phyloP scores from a whole-genome alignment of 2,329 filamentous ascomycete genomes.

The Xylaria multiplex region DNA sequence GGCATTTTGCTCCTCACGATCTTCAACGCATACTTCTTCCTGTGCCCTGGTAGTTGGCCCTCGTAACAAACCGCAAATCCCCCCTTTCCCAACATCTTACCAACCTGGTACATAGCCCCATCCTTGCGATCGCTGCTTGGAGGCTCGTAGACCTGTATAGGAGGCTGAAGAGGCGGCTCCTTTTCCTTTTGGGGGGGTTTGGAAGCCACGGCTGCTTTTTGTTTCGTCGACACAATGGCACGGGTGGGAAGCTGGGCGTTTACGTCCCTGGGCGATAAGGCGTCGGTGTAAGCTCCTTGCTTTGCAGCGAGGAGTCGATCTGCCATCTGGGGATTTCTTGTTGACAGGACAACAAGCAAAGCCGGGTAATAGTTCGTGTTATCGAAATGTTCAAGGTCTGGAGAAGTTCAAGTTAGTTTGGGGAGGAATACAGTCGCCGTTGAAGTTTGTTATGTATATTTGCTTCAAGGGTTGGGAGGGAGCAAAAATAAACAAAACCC shows the following conservation, averaged over 20 bases:
- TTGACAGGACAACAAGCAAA: conserved; percentile 27
- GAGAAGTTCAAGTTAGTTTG: not conserved
- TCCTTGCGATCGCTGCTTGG: conserved; percentile 74
- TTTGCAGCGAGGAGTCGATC: conserved; percentile 59
- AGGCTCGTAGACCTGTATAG: conserved; percentile 67
- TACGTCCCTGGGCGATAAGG: conserved; percentile 71
- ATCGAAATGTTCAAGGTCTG: conserved; percentile 26
- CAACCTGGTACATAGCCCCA: conserved; percentile 78
- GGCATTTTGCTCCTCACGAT: conserved; percentile 87
- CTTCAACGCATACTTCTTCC: conserved; percentile 78
- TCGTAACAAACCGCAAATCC: conserved; percentile 86
- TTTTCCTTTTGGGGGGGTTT: conserved; percentile 63
- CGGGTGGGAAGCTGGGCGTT: conserved; percentile 65
- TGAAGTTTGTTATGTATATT: not conserved
- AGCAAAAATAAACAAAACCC: conserved; percentile 24
- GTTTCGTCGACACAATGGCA: conserved; percentile 55
- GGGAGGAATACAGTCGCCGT: not conserved
- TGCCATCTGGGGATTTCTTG: conserved; percentile 53
- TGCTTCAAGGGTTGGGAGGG: not conserved
- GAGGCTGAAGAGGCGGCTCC: conserved; percentile 73
- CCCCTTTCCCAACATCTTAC: conserved; percentile 79
- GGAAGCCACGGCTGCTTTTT: conserved; percentile 58
- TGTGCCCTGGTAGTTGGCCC: conserved; percentile 72
- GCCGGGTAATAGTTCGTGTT: conserved; percentile 21
- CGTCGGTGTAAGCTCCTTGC: conserved; percentile 67